Evolutionary conservation across 495 filamentous ascomycete genomes (phyloP).

Genomic region (Cairneyella variabilis): DNA sequence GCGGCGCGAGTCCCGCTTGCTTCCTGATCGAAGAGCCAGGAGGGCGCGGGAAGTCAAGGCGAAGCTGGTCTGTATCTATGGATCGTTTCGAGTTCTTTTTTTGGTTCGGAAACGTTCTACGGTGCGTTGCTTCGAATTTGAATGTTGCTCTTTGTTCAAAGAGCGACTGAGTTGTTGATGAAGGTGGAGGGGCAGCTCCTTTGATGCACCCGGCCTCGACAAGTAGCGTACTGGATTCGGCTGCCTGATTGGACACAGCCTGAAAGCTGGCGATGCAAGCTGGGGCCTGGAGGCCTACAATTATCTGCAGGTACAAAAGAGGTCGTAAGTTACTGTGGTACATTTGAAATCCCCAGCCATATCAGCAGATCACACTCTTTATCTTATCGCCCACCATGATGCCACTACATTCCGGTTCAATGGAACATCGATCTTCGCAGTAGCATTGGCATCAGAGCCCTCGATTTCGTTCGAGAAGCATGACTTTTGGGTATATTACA

Average conservation of each 20-base stretch:
- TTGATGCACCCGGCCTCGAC: too few relatives aligned
- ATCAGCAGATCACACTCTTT: background rate
- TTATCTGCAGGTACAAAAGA: slow-evolving; percentile 6
- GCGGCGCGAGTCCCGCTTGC: slow-evolving; percentile 18
- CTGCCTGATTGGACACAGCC: background rate
- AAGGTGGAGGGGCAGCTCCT: slow-evolving; percentile 11
- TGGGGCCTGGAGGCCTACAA: slow-evolving; percentile 1
- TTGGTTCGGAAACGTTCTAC: too few relatives aligned
- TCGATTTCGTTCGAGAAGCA: too few relatives aligned
- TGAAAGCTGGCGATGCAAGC: background rate
- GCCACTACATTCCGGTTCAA: too few relatives aligned
- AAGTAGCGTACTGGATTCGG: too few relatives aligned
- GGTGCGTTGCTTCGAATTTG: background rate
- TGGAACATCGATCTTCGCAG: too few relatives aligned
- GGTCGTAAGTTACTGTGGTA: background rate
- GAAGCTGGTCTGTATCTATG: slow-evolving; percentile 2
- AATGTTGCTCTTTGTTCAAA: slow-evolving; percentile 6
- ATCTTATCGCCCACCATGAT: too few relatives aligned
- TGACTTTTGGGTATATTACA: slow-evolving; percentile 6
- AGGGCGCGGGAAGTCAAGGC: slow-evolving; percentile 16
- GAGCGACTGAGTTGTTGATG: slow-evolving; percentile 2
- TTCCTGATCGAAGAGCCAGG: slow-evolving; percentile 23
- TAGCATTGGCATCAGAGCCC: too few relatives aligned
- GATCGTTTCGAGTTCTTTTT: background rate
- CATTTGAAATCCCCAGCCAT: background rate